These are phyloP conservation scores for Exophiala calicioides DNA, from an alignment of 2,329 filamentous ascomycete genomes.

Conservation along the genomic window DNA sequence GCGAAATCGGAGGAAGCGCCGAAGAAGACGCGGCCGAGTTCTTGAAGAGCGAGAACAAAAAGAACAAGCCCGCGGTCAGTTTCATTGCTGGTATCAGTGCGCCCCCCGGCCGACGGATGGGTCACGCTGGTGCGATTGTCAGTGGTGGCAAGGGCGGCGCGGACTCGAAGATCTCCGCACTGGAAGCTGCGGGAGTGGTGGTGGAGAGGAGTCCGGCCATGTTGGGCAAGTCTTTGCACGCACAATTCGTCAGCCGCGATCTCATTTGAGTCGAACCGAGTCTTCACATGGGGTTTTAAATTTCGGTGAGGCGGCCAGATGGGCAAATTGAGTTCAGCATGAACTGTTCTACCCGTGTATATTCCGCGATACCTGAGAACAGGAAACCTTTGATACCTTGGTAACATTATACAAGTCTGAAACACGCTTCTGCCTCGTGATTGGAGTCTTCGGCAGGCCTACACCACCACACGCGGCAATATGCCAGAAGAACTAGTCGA, in stretches of 20 bases:
- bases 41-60: slow-evolving; percentile 85
- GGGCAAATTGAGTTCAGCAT: neutral
- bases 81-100: slow-evolving; percentile 99
- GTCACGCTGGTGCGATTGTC: slow-evolving; percentile 97
- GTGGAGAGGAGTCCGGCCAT: slow-evolving; percentile 92
- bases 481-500: no score
- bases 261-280: slow-evolving; percentile 75
- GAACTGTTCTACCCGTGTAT: slow-evolving; percentile 3
- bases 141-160: slow-evolving; percentile 96
- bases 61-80: slow-evolving; percentile 93
- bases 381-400: no score
- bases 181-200: slow-evolving; percentile 89
- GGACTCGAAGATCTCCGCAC: slow-evolving; percentile 94
- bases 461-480: no score
- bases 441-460: no score
- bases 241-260: slow-evolving; percentile 94
- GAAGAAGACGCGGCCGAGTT: slow-evolving; percentile 99
- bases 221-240: slow-evolving; percentile 89
- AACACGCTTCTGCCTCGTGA: neutral
- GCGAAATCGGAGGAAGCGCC: slow-evolving; percentile 94
- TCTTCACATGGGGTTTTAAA: neutral
- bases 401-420: slow-evolving; percentile 20
- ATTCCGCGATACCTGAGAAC: slow-evolving; percentile 11
- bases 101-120: slow-evolving; percentile 94
- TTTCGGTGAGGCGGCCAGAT: slow-evolving; percentile 3